phyloP scores from a whole-genome alignment of 371 early-diverging fungal species.

The Syncephalastrum racemosum region DNA sequence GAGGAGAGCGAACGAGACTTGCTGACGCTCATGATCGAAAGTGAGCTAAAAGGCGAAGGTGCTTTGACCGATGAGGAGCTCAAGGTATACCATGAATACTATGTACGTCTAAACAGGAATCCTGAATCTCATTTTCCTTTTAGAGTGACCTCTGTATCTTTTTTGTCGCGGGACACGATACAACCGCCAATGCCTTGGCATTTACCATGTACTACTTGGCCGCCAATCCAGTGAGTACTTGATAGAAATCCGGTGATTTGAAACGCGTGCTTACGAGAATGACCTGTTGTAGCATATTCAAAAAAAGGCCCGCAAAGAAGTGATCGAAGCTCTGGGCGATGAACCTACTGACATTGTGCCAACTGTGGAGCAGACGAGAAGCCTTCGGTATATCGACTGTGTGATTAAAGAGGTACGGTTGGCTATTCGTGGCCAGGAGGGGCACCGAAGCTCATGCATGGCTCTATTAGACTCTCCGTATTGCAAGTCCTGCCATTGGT shows the following conservation, averaged over 20 bases:
- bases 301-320: conserved; percentile 29
- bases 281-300: conserved; percentile 25
- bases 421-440: background rate
- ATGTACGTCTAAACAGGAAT: background rate
- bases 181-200: conserved; percentile 47
- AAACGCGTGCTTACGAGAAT: background rate
- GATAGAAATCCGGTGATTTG: no score
- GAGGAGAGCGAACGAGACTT: conserved; percentile 48
- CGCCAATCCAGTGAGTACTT: background rate
- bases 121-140: background rate
- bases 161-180: conserved; percentile 53
- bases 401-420: conserved; percentile 24
- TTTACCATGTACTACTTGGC: conserved; percentile 40
- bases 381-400: conserved; percentile 15
- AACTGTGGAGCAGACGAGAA: conserved; percentile 13
- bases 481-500: conserved; percentile 8
- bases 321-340: conserved; percentile 19
- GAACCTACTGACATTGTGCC: conserved; percentile 17
- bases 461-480: conserved; percentile 11
- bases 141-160: conserved; percentile 25
- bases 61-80: conserved; percentile 38
- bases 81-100: conserved; percentile 24
- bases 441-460: conserved; percentile 2
- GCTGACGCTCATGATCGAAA: conserved; percentile 54
- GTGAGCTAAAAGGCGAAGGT: conserved; percentile 29